A percentile compares a stretch with the other conserved stretches of the same genome.
Conservation (phyloP, 2,329 filamentous ascomycete species). For the Clonostachys rosea region DNA sequence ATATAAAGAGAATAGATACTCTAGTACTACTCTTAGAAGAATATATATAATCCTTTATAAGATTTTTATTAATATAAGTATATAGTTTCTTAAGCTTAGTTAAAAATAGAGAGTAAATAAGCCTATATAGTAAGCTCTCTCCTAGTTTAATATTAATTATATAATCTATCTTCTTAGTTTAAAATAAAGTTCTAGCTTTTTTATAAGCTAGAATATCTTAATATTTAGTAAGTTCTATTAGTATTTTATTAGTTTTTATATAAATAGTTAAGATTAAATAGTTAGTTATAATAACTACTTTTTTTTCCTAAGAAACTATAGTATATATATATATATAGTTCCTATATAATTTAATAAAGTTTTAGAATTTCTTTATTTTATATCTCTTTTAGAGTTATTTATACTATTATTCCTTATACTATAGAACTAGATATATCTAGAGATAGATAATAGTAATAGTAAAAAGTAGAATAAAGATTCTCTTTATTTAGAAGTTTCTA, state of each 20-base stretch:
- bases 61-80: slow-evolving; percentile 2
- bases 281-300: neutral
- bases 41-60: neutral
- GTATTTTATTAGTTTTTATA: neutral
- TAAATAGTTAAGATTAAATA: neutral
- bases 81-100: neutral
- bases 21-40: neutral
- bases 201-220: neutral
- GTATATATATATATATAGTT: neutral
- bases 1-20: neutral
- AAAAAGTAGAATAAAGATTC: neutral
- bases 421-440: neutral
- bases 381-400: neutral
- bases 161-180: neutral
- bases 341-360: neutral
- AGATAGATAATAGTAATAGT: slow-evolving; percentile 1
- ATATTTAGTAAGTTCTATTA: neutral
- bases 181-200: neutral
- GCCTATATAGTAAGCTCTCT: neutral
- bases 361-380: neutral
- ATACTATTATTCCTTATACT: neutral
- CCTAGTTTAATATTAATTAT: neutral
- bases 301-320: neutral
- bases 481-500: neutral
- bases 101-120: neutral